Evolutionary conservation across 1,284 basidiomycete species (phyloP).

Genomic region (Ustilago trichophora): DNA sequence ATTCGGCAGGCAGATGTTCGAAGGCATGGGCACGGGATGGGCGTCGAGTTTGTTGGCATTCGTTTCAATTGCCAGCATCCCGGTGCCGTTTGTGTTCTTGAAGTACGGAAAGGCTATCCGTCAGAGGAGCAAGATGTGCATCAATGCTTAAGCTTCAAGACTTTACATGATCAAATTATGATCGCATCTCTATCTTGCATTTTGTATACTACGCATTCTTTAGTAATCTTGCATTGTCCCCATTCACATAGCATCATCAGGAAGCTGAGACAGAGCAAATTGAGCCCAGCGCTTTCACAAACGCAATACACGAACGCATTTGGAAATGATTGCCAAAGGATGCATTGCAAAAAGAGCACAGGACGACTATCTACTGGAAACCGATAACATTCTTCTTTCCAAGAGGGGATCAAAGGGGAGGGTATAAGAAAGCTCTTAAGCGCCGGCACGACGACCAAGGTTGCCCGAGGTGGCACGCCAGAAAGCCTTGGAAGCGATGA

Average conservation of each 20-base stretch:
- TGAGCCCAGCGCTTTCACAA: no score
- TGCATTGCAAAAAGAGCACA: constrained; percentile 3
- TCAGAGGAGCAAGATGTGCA: constrained; percentile 35
- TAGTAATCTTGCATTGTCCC: neutral
- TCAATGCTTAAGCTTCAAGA: constrained; percentile 30
- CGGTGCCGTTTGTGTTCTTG: constrained; percentile 42
- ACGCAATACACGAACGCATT: neutral
- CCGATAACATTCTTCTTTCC: no score
- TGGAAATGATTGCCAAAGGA: neutral
- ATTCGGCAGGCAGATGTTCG: constrained; percentile 37
- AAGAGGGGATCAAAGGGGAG: constrained; percentile 1
- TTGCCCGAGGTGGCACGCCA: constrained; percentile 52
- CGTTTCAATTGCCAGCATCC: constrained; percentile 24
- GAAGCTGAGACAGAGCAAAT: no score
- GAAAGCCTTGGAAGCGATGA: constrained; percentile 52
- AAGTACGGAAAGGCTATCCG: constrained; percentile 37
- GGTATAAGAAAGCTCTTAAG: constrained; percentile 14
- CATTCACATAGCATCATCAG: no score
- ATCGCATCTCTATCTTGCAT: neutral
- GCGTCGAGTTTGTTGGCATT: constrained; percentile 30
- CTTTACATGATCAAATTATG: no score
- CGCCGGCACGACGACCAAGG: constrained; percentile 42
- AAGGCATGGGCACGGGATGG: constrained; percentile 24
- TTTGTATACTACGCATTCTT: constrained; percentile 9
- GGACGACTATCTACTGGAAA: no score